Base-by-base conservation (phyloP, 208 protist species). In the Crithidia brevicula region DNA sequence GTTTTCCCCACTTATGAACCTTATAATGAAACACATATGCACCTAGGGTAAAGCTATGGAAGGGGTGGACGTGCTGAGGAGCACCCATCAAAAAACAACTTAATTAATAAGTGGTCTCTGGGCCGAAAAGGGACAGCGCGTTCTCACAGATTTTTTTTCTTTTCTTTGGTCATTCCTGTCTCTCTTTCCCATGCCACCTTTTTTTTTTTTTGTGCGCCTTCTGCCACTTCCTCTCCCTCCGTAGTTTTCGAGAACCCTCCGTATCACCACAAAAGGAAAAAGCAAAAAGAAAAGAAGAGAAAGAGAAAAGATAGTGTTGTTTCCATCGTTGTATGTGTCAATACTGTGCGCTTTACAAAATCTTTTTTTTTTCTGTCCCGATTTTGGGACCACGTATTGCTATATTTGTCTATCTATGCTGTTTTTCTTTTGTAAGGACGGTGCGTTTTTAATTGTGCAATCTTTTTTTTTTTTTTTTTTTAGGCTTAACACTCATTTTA, bases 371-470 rank as follows among this genome's bases (percentile, higher is more conserved):
- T n/a, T 47, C 11, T 49, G 8, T 28, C 60, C 16, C 53, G 28
- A 47, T 47, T n/a, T n/a, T n/a, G n/a, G n/a, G n/a, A n/a, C n/a
- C n/a, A n/a, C n/a, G n/a, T n/a, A n/a, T n/a, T n/a, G n/a, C n/a
- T n/a, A n/a, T n/a, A n/a, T 42, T 67, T 52, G 40, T 63, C 46
- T 58, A 27, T 53, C 49, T 38, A 57, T 69, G 49, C 53, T 68
- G 16, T 46, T 67, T 72, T n/a, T 46, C 71, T 52, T 47, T 22
- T 15, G 22, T 63, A 68, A 34, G n/a, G 38, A 25, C 16, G 23
- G 4, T 56, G n/a, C 20, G 27, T 43, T 28, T 23, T 7, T 50
- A 47, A 6, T 52, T 51, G 61, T 36, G 42, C 66, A 56, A 53
- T 46, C 34, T 33, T 61, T 30, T 36, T 63, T 53, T 49, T 57